Base-by-base conservation (phyloP, 2,329 filamentous ascomycete genomes). In the Colletotrichum karsti region DNA sequence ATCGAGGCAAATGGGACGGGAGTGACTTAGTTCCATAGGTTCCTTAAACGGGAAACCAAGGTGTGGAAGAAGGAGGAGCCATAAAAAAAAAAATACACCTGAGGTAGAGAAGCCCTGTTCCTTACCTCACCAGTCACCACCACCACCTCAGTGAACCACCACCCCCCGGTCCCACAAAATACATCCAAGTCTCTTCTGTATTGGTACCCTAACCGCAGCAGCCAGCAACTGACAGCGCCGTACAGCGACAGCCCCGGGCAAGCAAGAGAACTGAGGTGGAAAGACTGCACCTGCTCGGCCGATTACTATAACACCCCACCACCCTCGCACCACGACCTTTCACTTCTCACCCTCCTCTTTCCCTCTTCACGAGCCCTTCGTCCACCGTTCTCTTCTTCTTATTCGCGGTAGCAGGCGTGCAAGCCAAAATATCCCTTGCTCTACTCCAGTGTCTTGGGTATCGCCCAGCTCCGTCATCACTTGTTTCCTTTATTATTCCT, bases 361-460 rank as follows among this genome's bases (percentile, higher is more conserved):
- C 78, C 77, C 85, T 83, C 79, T 60, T 84, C 83, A 88, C 86
- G 85, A 88, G 80, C 81, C 81, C 82, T 79, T 85, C 85, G 84
- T 88, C 85, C 82, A 80, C 80, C 83, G 76, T 86, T 86, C 83
- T 84, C 84, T 87, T 86, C 83, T 85, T 84, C 80, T 83, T 79
- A 84, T 83, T 84, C 82, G 81, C 82, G 84, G 85, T 82, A 84
- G 83, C 83, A 85, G 87, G 88, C 84, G 89, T 87, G 84, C 83
- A 85, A 85, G 84, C 84, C 86, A 86, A 66, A 63, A 54, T 46
- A 83, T 84, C 82, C 84, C 85, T 83, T 77, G 79, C 54, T 57
- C 50, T 48, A 39, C 28, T 82, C 76, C 24, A 50, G 26, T 50
- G 24, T 22, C 80, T 85, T 82, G 84, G 55, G 87, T n/a, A 86